Conservation (phyloP, 371 early-diverging fungal genomes). For the Circinella minor region DNA sequence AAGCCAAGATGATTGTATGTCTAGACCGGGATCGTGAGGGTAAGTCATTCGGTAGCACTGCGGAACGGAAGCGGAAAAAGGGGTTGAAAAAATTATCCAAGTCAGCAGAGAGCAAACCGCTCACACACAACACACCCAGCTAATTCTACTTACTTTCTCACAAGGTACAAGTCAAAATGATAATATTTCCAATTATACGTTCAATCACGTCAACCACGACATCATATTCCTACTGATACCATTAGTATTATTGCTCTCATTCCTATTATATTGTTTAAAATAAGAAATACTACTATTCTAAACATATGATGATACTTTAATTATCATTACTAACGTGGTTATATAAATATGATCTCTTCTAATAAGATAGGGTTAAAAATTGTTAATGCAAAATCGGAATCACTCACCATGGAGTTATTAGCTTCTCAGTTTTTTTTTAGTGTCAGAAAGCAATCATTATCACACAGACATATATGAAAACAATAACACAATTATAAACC, state of each 20-base stretch:
- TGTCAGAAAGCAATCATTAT: background rate
- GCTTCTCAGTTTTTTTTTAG: background rate
- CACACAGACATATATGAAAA: background rate
- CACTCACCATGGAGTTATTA: background rate
- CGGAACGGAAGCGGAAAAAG: background rate
- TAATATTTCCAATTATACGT: slow-evolving; percentile 4
- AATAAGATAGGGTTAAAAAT: too few species aligned
- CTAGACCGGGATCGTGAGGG: background rate
- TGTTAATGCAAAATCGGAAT: background rate
- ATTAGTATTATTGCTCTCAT: too few species aligned
- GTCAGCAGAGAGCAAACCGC: background rate
- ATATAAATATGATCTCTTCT: too few species aligned
- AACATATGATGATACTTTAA: background rate
- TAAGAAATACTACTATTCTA: background rate
- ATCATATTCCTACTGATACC: too few species aligned
- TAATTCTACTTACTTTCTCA: background rate
- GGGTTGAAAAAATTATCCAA: background rate
- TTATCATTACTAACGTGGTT: too few species aligned
- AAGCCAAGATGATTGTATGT: background rate
- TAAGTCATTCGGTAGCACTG: slow-evolving; percentile 3
- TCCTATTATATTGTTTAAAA: too few species aligned
- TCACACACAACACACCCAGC: too few species aligned
- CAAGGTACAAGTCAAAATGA: background rate
- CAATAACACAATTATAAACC: background rate
- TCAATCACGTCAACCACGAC: background rate